These are phyloP conservation scores for Salinomyces thailandicus DNA, from an alignment of 2,329 filamentous ascomycete genomes.

Conservation along the genomic window DNA sequence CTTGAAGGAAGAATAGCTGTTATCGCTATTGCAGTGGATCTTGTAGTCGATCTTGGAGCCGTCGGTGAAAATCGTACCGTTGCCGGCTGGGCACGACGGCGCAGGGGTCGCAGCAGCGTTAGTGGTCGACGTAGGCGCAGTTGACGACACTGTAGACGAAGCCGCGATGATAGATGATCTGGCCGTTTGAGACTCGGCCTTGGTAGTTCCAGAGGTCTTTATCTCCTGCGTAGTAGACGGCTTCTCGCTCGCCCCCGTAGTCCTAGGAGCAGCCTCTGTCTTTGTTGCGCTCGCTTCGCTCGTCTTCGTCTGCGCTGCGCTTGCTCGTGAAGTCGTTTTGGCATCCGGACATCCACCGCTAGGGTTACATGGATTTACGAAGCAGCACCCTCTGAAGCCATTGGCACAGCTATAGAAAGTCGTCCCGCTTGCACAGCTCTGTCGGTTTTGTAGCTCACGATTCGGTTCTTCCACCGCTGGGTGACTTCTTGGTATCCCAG, in stretches of 20 bases:
- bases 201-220: not conserved
- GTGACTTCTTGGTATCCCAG: slow-evolving; percentile 2
- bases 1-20: slow-evolving; percentile 13
- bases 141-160: not conserved
- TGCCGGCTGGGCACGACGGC: slow-evolving; percentile 18
- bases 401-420: slow-evolving; percentile 16
- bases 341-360: slow-evolving; percentile 11
- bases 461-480: slow-evolving; percentile 1
- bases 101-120: slow-evolving; percentile 1
- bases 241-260: not conserved
- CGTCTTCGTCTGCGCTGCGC: not conserved
- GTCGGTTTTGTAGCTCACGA: slow-evolving; percentile 6
- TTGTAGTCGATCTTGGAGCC: slow-evolving; percentile 15
- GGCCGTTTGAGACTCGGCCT: not conserved
- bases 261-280: not conserved
- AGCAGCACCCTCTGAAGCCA: slow-evolving; percentile 21
- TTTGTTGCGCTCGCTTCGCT: not conserved
- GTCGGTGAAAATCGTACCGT: slow-evolving; percentile 16
- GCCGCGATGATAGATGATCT: not conserved
- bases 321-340: not conserved
- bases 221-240: not conserved
- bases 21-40: slow-evolving; percentile 21
- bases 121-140: not conserved
- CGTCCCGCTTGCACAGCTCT: slow-evolving; percentile 12
- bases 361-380: slow-evolving; percentile 16